These are phyloP conservation scores for Ustilago bromivora DNA, from an alignment of 1,284 basidiomycete genomes.

Conservation along the genomic window DNA sequence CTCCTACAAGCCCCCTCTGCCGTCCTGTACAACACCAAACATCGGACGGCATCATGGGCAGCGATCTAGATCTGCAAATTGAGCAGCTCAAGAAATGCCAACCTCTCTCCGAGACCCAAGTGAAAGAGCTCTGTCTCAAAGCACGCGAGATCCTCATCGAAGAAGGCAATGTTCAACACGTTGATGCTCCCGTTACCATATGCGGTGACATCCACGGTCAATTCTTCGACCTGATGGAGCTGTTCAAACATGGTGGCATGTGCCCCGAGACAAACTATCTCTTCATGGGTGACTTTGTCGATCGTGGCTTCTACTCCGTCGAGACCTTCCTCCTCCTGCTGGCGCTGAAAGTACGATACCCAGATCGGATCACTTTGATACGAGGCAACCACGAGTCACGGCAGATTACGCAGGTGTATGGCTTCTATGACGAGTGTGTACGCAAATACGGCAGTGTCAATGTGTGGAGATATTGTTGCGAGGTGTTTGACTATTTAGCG, in stretches of 20 bases:
- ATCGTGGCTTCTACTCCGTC: slow-evolving; percentile 93
- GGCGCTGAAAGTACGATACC: slow-evolving; percentile 95
- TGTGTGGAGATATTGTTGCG: slow-evolving; percentile 98
- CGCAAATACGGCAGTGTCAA: slow-evolving; percentile 94
- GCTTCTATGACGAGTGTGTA: slow-evolving; percentile 98
- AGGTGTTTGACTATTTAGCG: slow-evolving; percentile 96
- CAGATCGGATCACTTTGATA: slow-evolving; percentile 96
- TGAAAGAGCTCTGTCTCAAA: slow-evolving; percentile 81
- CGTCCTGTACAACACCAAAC: slow-evolving; percentile 4
- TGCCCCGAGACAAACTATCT: slow-evolving; percentile 97
- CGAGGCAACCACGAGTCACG: slow-evolving; percentile 98
- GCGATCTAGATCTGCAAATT: slow-evolving; percentile 63
- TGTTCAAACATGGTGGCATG: slow-evolving; percentile 93
- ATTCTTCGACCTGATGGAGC: slow-evolving; percentile 96
- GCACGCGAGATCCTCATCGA: slow-evolving; percentile 93
- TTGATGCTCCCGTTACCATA: slow-evolving; percentile 96
- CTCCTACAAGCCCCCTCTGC: slow-evolving; percentile 17
- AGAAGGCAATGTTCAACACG: slow-evolving; percentile 95
- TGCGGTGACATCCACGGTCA: slow-evolving; percentile 99
- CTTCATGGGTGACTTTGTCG: slow-evolving; percentile 80
- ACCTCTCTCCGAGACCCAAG: slow-evolving; percentile 62
- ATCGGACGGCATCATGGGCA: slow-evolving; percentile 37
- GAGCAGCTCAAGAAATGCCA: slow-evolving; percentile 65
- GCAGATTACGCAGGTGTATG: slow-evolving; percentile 95
- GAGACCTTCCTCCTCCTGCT: slow-evolving; percentile 95